Percentiles rank a stretch among this genome's conserved stretches.
These are phyloP conservation scores for Acanthamoeba healyi DNA, from an alignment of 208 protist genomes.

Conservation along the genomic window DNA sequence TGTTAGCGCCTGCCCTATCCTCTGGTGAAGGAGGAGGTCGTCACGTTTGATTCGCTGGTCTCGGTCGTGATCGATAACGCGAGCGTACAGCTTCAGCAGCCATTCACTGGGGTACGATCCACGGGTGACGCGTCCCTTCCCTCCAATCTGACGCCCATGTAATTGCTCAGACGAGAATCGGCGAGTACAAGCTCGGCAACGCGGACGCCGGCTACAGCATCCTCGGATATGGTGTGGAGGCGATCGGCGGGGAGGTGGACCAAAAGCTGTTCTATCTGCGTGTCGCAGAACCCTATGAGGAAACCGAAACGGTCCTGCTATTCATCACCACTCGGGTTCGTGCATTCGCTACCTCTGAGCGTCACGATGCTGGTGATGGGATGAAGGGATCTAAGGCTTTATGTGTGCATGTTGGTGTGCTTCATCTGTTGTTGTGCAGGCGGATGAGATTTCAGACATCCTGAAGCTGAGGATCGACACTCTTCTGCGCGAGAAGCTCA, in stretches of 20 bases:
- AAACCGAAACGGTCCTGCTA: neutral
- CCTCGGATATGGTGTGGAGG: slow-evolving; percentile 12
- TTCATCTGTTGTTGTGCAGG: neutral
- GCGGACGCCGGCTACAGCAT: neutral
- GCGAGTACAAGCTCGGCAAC: neutral
- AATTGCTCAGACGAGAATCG: neutral
- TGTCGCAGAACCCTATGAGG: neutral
- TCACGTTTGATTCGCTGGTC: slow-evolving; percentile 11
- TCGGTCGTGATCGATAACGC: neutral
- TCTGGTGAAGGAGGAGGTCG: neutral
- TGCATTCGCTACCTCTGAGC: too few relatives aligned
- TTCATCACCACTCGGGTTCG: slow-evolving; percentile 22
- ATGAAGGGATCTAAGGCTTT: neutral
- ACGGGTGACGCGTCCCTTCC: neutral
- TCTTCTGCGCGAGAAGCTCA: neutral
- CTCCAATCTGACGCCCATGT: neutral
- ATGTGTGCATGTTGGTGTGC: neutral
- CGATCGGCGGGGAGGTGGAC: neutral
- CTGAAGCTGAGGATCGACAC: slow-evolving; percentile 31
- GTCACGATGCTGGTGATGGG: too few relatives aligned
- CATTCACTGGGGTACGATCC: neutral
- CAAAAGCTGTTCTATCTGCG: slow-evolving; percentile 40
- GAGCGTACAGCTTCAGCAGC: neutral
- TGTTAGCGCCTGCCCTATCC: slow-evolving; percentile 46
- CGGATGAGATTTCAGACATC: slow-evolving; percentile 50